These are phyloP conservation scores for Phaeolepiota aurea DNA, from an alignment of 768 basidiomycete genomes.

Conservation along the genomic window DNA sequence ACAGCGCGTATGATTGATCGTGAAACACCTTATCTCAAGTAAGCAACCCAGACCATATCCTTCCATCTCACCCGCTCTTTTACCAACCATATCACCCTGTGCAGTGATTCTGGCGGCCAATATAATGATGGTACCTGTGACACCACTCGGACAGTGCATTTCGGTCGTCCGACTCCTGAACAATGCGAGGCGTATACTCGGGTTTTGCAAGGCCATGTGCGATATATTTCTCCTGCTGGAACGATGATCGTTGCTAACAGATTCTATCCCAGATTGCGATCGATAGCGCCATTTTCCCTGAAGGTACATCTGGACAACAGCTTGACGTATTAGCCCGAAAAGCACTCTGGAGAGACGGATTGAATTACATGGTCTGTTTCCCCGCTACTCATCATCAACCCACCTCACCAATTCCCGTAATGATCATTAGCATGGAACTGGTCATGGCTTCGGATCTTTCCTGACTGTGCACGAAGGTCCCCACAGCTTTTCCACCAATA, in stretches of 20 bases:
- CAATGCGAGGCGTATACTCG: constrained; percentile 89
- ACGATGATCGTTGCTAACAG: background rate
- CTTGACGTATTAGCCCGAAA: constrained; percentile 87
- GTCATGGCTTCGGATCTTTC: constrained; percentile 86
- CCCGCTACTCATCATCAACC: background rate
- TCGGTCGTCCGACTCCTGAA: constrained; percentile 80
- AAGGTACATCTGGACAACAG: constrained; percentile 76
- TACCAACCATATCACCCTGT: constrained; percentile 6
- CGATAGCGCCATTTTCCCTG: constrained; percentile 84
- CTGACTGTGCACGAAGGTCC: constrained; percentile 83
- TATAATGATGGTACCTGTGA: constrained; percentile 88
- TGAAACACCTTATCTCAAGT: constrained; percentile 86
- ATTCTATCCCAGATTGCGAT: constrained; percentile 60
- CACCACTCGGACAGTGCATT: constrained; percentile 76
- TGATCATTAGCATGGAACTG: constrained; percentile 75
- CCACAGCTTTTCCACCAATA: constrained; percentile 63
- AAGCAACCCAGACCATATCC: constrained; percentile 19
- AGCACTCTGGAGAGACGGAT: constrained; percentile 79
- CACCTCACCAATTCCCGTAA: constrained; percentile 3
- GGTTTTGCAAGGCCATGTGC: constrained; percentile 92
- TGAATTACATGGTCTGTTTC: constrained; percentile 64
- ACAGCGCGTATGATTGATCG: constrained; percentile 68
- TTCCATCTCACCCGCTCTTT: background rate
- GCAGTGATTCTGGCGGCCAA: constrained; percentile 87
- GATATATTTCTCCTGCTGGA: constrained; percentile 20